These are phyloP conservation scores for Apiospora malaysiana DNA, from an alignment of 2,329 filamentous ascomycete species.

Conservation along the genomic window DNA sequence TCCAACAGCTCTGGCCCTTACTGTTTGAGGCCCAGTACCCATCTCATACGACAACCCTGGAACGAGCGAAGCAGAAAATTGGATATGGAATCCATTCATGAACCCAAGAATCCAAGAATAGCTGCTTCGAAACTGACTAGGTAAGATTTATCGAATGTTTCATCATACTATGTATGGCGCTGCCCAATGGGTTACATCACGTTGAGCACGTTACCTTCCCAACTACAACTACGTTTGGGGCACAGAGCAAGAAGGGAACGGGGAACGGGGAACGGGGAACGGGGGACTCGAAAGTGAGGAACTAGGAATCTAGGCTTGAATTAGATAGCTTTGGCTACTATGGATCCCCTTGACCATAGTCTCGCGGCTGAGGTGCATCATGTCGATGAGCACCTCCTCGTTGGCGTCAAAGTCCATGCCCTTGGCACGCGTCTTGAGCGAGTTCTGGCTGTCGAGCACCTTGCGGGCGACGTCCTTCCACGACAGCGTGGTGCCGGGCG, in stretches of 20 bases:
- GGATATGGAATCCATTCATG: too few relatives aligned
- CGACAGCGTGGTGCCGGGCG: slow-evolving; percentile 21
- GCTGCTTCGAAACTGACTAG: too few relatives aligned
- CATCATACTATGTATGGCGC: neutral
- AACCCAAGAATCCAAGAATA: too few relatives aligned
- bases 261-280: neutral
- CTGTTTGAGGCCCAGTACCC: neutral
- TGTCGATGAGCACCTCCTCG: slow-evolving; percentile 22
- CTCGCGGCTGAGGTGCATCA: slow-evolving; percentile 20
- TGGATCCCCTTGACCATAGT: slow-evolving; percentile 21
- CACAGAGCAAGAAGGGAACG: too few relatives aligned
- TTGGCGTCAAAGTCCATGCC: slow-evolving; percentile 23
- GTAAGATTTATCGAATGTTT: too few relatives aligned
- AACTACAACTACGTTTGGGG: neutral
- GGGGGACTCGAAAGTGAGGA: neutral
- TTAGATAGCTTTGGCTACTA: slow-evolving; percentile 1
- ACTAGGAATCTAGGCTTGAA: neutral
- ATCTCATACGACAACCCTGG: neutral
- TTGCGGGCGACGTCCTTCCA: slow-evolving; percentile 25
- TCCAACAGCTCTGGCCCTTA: neutral
- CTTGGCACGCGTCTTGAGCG: slow-evolving; percentile 21
- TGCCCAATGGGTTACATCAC: neutral
- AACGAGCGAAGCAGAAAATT: too few relatives aligned
- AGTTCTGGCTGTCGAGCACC: slow-evolving; percentile 23
- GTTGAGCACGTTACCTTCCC: neutral